phyloP scores from a whole-genome alignment of 2,329 filamentous ascomycete species.

The Intubia oerlemansii region DNA sequence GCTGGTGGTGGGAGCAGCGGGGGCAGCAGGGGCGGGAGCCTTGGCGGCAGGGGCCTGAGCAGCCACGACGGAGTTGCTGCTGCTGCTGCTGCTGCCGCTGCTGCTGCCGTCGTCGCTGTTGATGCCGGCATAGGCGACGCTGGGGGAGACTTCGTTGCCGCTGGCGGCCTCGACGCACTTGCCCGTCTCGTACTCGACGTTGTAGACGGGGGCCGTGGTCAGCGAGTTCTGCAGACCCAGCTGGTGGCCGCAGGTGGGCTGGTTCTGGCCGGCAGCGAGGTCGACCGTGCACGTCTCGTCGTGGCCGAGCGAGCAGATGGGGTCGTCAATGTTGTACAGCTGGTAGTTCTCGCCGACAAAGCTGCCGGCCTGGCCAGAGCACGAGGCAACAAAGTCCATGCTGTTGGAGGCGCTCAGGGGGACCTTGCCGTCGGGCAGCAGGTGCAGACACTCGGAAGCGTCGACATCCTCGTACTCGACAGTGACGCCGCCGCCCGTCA shows the following conservation, averaged over 20 bases:
- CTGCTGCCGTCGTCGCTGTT: not conserved
- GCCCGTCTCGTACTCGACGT: slow-evolving; percentile 30
- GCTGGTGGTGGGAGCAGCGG: not conserved
- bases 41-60: not conserved
- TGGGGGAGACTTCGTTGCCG: slow-evolving; percentile 7
- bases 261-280: slow-evolving; percentile 18
- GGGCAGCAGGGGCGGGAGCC: slow-evolving; percentile 1
- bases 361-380: slow-evolving; percentile 19
- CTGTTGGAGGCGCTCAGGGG: slow-evolving; percentile 33
- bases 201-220: slow-evolving; percentile 21
- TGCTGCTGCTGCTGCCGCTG: not conserved
- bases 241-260: slow-evolving; percentile 24
- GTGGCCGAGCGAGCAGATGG: slow-evolving; percentile 24
- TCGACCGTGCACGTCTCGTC: slow-evolving; percentile 27
- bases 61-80: not conserved
- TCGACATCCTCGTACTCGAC: slow-evolving; percentile 29
- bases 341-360: slow-evolving; percentile 31
- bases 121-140: slow-evolving; percentile 1
- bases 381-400: slow-evolving; percentile 30
- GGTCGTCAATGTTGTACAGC: slow-evolving; percentile 31
- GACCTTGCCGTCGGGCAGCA: slow-evolving; percentile 28
- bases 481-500: slow-evolving; percentile 24
- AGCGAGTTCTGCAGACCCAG: slow-evolving; percentile 19
- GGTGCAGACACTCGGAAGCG: slow-evolving; percentile 23
- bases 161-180: slow-evolving; percentile 16